These are phyloP conservation scores for Desmodesmus armatus DNA, from an alignment of 139 green algal genomes.

Conservation along the genomic window DNA sequence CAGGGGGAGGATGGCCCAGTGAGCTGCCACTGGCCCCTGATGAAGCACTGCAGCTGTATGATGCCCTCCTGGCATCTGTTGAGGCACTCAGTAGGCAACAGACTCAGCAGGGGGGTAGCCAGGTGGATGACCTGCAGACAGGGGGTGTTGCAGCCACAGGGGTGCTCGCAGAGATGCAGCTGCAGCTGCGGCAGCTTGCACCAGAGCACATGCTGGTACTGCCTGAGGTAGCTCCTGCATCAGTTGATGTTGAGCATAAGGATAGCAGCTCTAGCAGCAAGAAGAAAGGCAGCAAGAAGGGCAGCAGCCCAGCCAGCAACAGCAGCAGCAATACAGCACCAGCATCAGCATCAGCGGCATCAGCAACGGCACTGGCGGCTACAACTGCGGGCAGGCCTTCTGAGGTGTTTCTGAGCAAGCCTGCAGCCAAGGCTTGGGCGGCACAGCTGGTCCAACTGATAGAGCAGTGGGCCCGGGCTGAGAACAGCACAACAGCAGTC, in stretches of 20 bases:
- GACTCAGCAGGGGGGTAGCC: neutral
- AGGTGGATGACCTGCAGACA: neutral
- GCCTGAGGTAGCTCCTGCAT: neutral
- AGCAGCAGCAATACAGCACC: neutral
- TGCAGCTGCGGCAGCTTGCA: neutral
- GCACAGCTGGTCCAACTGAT: slow-evolving; percentile 8
- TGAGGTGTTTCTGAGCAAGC: neutral
- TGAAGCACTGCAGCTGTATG: slow-evolving; percentile 53
- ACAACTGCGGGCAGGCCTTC: neutral
- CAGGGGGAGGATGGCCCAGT: neutral
- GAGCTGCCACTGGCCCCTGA: slow-evolving; percentile 38
- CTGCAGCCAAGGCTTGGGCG: neutral
- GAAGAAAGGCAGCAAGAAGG: neutral
- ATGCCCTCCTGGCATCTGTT: slow-evolving; percentile 38
- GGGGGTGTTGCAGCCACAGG: too few relatives aligned
- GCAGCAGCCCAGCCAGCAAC: neutral
- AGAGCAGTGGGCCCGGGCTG: neutral
- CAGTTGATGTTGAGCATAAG: neutral
- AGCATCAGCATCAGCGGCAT: too few relatives aligned
- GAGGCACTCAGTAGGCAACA: neutral
- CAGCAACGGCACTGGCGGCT: neutral
- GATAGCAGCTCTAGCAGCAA: neutral
- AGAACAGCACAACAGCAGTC: neutral
- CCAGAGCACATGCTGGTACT: neutral
- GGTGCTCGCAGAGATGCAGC: too few relatives aligned